These are phyloP conservation scores for Melanogaster broomeanus DNA, from an alignment of 768 basidiomycete genomes.

Conservation along the genomic window DNA sequence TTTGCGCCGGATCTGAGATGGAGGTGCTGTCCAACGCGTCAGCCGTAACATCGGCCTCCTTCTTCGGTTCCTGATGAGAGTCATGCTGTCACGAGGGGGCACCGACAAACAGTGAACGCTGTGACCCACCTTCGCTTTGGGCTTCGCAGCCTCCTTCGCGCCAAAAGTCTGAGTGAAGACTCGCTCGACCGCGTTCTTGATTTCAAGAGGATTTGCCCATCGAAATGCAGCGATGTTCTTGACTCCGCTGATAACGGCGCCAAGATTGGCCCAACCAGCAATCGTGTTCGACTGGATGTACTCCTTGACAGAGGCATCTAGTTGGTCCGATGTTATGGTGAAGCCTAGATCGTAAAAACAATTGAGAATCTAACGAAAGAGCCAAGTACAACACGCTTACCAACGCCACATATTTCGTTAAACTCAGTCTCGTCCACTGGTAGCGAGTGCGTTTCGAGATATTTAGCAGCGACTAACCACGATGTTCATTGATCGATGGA, in stretches of 20 bases:
- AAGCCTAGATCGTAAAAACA: constrained; percentile 61
- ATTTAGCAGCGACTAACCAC: constrained; percentile 61
- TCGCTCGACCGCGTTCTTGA: constrained; percentile 79
- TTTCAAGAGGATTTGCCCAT: constrained; percentile 83
- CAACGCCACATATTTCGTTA: constrained; percentile 81
- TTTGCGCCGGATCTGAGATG: constrained; percentile 36
- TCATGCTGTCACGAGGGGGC: background rate
- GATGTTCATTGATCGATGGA: constrained; percentile 4
- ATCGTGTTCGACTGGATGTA: constrained; percentile 58
- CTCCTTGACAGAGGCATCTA: constrained; percentile 53
- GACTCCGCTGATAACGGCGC: constrained; percentile 61
- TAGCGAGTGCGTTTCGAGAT: constrained; percentile 56
- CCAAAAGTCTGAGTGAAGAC: constrained; percentile 72
- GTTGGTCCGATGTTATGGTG: constrained; percentile 66
- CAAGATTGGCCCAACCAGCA: constrained; percentile 76
- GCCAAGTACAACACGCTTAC: constrained; percentile 45
- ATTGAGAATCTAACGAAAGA: background rate
- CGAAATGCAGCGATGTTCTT: constrained; percentile 64
- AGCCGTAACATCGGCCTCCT: constrained; percentile 29
- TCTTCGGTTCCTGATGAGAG: constrained; percentile 49
- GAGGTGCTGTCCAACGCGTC: constrained; percentile 22
- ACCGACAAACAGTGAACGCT: background rate
- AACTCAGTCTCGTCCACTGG: constrained; percentile 74
- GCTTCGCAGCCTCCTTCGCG: constrained; percentile 62
- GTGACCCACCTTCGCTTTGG: constrained; percentile 60